Conservation (phyloP, 257 asterid genomes). For the Anisodus tanguticus region DNA sequence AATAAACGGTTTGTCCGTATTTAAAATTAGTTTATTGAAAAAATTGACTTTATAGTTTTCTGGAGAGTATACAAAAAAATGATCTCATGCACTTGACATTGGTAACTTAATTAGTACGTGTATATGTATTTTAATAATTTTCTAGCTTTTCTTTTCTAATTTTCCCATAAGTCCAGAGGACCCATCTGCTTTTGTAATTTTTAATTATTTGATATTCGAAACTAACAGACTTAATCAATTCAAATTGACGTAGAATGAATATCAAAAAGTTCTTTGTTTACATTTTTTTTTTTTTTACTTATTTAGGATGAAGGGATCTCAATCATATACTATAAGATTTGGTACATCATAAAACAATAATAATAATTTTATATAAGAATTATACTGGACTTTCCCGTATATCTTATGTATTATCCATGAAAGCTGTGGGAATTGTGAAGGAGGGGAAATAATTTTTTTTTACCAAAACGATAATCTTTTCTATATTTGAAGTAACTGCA, state of each 20-base stretch:
- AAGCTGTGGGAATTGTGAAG: neutral
- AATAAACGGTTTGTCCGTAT: neutral
- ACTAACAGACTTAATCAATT: too few relatives aligned
- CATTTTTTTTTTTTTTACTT: too few relatives aligned
- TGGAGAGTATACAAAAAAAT: neutral
- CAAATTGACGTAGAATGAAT: neutral
- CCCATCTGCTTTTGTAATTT: too few relatives aligned
- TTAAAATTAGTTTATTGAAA: neutral
- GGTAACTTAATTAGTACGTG: neutral
- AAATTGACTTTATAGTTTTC: neutral
- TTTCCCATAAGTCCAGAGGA: neutral
- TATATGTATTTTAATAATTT: neutral
- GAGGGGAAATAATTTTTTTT: neutral
- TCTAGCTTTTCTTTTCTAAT: neutral
- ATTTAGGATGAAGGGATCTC: neutral
- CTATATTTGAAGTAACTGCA: neutral
- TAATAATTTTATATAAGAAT: neutral
- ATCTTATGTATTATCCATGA: neutral
- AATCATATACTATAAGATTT: neutral
- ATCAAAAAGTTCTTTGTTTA: neutral
- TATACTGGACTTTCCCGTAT: neutral
- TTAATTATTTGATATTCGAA: too few relatives aligned
- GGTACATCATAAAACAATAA: neutral
- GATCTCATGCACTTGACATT: conserved; percentile 28
- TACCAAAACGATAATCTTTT: neutral